A percentile compares a stretch with the other conserved stretches of the same genome.
phyloP scores from a whole-genome alignment of 1,284 basidiomycete genomes.

The Rhodotorula sp. region DNA sequence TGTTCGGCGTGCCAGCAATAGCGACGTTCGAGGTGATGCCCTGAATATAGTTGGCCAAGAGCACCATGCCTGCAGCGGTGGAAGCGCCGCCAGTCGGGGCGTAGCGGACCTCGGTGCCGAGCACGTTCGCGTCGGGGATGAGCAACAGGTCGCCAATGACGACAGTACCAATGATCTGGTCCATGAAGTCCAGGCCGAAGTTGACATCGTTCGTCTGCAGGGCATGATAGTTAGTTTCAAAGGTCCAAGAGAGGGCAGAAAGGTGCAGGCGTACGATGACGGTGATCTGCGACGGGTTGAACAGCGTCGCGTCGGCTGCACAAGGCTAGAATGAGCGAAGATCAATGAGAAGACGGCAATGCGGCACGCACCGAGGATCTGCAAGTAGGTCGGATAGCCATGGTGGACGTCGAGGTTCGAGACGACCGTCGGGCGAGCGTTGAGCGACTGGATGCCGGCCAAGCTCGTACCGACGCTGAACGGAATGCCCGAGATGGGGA shows the following conservation, averaged over 20 bases:
- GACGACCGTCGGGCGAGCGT: conserved; percentile 61
- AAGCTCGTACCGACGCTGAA: conserved; percentile 65
- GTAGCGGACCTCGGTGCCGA: conserved; percentile 51
- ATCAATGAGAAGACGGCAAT: not conserved
- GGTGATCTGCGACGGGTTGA: conserved; percentile 31
- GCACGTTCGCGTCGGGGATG: conserved; percentile 41
- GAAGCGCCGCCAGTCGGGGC: conserved; percentile 62
- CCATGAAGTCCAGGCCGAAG: conserved; percentile 28
- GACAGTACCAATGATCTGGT: conserved; percentile 24
- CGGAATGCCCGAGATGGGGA: conserved; percentile 65
- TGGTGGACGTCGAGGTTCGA: conserved; percentile 60
- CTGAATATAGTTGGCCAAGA: conserved; percentile 71
- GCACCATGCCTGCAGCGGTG: conserved; percentile 55
- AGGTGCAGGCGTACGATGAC: conserved; percentile 15
- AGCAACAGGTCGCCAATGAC: conserved; percentile 50
- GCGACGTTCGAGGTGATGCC: conserved; percentile 55
- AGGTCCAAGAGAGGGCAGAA: not conserved
- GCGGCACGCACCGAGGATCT: conserved; percentile 14
- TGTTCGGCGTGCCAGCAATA: conserved; percentile 61
- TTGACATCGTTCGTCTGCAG: conserved; percentile 24
- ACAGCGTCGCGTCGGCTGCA: conserved; percentile 28
- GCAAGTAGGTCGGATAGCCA: conserved; percentile 19
- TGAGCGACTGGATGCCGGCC: conserved; percentile 66
- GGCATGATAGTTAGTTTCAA: not conserved
- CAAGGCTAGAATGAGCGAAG: not conserved